phyloP scores from a whole-genome alignment of 305 asterid species.

The Solanum hybrid region DNA sequence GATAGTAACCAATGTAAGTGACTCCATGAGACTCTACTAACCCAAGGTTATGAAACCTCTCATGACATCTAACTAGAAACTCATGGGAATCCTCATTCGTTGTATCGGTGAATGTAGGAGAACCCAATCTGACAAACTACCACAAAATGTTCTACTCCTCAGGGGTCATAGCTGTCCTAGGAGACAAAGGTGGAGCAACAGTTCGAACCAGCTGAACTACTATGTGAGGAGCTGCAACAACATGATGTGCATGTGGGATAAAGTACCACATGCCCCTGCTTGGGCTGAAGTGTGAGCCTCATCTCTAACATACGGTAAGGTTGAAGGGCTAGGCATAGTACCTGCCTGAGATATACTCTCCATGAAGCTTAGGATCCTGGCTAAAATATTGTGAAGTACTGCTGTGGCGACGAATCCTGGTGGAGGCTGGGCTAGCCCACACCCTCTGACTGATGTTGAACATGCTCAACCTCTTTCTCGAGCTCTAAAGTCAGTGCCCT shows the following conservation, averaged over 20 bases:
- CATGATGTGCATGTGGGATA: background rate
- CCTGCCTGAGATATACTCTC: background rate
- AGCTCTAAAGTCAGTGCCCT: background rate
- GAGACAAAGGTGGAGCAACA: background rate
- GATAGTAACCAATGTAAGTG: background rate
- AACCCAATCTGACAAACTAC: background rate
- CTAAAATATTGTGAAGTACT: too few species aligned
- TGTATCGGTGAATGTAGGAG: background rate
- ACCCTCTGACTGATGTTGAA: background rate
- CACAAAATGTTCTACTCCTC: background rate
- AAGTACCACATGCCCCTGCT: background rate
- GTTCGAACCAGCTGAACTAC: too few species aligned
- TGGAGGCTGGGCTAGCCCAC: background rate
- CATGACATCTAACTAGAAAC: background rate
- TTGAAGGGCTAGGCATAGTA: background rate
- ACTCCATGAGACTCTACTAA: background rate
- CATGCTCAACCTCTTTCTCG: background rate
- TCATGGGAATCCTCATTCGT: background rate
- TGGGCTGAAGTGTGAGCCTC: too few species aligned
- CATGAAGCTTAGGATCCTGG: background rate
- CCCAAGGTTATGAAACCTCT: background rate
- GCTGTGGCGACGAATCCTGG: fast-evolving
- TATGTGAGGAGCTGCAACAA: too few species aligned
- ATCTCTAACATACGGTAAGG: background rate
- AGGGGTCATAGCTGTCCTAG: background rate